Base-by-base conservation (phyloP, 1,284 basidiomycete genomes). In the Phylloporus sp. region DNA sequence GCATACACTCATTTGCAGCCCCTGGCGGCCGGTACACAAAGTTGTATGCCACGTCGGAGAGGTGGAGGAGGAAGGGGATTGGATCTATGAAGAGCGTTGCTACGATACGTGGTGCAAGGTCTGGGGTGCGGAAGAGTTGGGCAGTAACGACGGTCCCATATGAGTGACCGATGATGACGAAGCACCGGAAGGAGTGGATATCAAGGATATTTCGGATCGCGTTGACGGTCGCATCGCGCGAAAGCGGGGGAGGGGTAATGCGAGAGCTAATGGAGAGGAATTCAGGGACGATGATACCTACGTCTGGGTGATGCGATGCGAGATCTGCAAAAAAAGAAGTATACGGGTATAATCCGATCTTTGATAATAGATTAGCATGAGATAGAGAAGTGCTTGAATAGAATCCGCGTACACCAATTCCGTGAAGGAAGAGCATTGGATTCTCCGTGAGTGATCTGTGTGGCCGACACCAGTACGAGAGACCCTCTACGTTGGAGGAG, bases 301-400 rank as follows among this genome's bases (percentile, higher is more conserved):
- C 75, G 68, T 78, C 84, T 42, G 72, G 83, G 69, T 79, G 81
- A 65, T 70, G 69, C 28, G 52, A 67, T n/a, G 76, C 68, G 26
- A 85, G 70, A 20, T 83, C 83, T 1, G 69, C 69, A 55, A 90
- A 68, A 68, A 89, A 85, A 4, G 79, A 70, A 3, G 78, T 57
- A 64, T 90, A 90, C 0, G 87, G 83, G 70, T 80, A 83, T 44
- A 89, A 74, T 26, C 88, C 89, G 60, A 90, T 88, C 87, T 87
- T 63, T 46, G 26, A 28, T n/a, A 15, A 44, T 1, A 6, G 7
- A 52, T 62, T 11, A 63, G 52, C 32, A 49, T 29, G 31, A 22
- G 39, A 40, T 34, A 2, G 18, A 8, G 20, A 15, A 11, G 7
- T 10, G 0, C 6, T 12, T 11, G n/a, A n/a, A n/a, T 12, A 8